Conservation (phyloP, 805 yeast genomes). For the Barnettozyma californica region DNA sequence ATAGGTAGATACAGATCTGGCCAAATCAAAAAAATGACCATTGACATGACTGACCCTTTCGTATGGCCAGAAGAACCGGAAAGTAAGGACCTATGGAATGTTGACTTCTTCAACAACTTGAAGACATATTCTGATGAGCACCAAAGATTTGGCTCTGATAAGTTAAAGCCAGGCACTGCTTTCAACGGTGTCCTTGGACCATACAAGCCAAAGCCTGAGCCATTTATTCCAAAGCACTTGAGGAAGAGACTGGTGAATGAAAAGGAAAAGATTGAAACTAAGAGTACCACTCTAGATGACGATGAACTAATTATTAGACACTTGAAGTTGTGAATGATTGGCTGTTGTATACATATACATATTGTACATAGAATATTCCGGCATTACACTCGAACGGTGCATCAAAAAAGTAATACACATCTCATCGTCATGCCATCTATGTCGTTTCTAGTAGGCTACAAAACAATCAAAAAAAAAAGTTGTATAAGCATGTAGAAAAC, state of each 20-base stretch:
- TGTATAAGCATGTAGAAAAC: neutral
- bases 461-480: neutral
- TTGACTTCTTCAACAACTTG: conserved; percentile 40
- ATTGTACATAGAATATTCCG: conserved; percentile 10
- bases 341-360: neutral
- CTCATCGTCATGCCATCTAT: too few relatives aligned
- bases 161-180: conserved; percentile 58
- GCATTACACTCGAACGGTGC: too few relatives aligned
- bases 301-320: conserved; percentile 20
- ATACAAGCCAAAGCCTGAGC: conserved; percentile 54
- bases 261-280: conserved; percentile 26
- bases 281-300: conserved; percentile 14
- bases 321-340: conserved; percentile 11
- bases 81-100: conserved; percentile 37
- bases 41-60: conserved; percentile 93
- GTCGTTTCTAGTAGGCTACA: neutral
- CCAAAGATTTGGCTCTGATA: conserved; percentile 59
- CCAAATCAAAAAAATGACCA: conserved; percentile 92
- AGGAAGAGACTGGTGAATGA: conserved; percentile 42
- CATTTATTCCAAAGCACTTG: conserved; percentile 52
- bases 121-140: conserved; percentile 47
- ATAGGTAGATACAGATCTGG: conserved; percentile 70
- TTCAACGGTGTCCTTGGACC: conserved; percentile 66
- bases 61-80: conserved; percentile 78
- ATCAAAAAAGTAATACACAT: too few relatives aligned